Conservation (phyloP, 192 early-diverging fungal species). For the Podila verticillata region DNA sequence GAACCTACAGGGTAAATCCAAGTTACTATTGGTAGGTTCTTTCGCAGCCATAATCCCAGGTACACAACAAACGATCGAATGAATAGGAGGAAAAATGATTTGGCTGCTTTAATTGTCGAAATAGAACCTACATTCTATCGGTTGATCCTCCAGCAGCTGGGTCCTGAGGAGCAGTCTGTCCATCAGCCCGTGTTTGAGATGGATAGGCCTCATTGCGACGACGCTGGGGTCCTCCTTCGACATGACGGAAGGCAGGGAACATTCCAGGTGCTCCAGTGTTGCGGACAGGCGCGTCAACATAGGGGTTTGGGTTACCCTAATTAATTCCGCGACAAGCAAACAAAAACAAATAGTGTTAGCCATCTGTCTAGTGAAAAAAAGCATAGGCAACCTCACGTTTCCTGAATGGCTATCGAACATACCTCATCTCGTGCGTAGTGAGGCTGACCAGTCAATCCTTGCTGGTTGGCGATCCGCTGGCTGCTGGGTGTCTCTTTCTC, state of each 20-base stretch:
- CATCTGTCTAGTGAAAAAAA: no score
- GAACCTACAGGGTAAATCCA: no score
- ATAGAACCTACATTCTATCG: no score
- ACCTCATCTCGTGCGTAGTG: conserved; percentile 7
- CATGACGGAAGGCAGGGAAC: neutral
- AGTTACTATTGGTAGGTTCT: no score
- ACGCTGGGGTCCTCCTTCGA: neutral
- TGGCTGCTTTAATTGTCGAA: no score
- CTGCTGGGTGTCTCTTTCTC: conserved; percentile 46
- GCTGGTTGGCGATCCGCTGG: conserved; percentile 34
- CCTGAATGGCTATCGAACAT: neutral
- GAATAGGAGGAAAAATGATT: no score
- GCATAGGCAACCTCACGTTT: neutral
- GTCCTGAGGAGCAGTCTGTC: neutral
- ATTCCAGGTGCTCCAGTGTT: neutral
- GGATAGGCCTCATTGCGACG: neutral
- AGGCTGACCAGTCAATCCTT: conserved; percentile 7
- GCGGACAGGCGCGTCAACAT: neutral
- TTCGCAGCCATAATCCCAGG: no score
- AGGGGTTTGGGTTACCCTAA: neutral
- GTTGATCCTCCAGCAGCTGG: no score
- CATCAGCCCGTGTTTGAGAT: neutral
- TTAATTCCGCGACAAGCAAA: no score
- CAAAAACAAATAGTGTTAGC: no score
- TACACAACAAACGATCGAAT: no score